These are phyloP conservation scores for Galerina sulciceps DNA, from an alignment of 768 basidiomycete species.

Conservation along the genomic window DNA sequence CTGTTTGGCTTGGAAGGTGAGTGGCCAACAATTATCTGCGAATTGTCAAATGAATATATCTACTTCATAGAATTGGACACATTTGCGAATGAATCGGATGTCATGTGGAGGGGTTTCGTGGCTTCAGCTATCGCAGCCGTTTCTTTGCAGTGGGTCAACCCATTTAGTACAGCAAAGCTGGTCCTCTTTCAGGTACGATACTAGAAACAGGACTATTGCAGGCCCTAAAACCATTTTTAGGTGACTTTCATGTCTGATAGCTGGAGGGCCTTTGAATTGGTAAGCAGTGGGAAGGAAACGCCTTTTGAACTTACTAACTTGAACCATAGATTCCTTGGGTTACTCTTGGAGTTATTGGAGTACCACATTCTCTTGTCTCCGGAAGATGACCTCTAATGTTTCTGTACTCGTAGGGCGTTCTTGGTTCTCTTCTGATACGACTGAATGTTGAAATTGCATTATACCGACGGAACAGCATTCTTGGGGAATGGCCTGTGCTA, in stretches of 20 bases:
- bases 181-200: slow-evolving; percentile 71
- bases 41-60: neutral
- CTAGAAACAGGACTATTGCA: neutral
- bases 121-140: slow-evolving; percentile 87
- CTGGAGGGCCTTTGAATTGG: slow-evolving; percentile 77
- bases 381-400: slow-evolving; percentile 5
- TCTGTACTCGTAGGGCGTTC: slow-evolving; percentile 49
- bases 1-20: slow-evolving; percentile 80
- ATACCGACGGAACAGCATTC: slow-evolving; percentile 57
- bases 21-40: neutral
- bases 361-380: slow-evolving; percentile 23
- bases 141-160: slow-evolving; percentile 83
- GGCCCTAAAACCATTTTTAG: slow-evolving; percentile 29
- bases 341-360: slow-evolving; percentile 63
- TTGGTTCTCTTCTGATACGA: slow-evolving; percentile 68
- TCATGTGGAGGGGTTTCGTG: slow-evolving; percentile 88
- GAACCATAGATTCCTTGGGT: slow-evolving; percentile 71
- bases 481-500: slow-evolving; percentile 64
- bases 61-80: slow-evolving; percentile 59
- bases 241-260: slow-evolving; percentile 61
- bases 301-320: neutral
- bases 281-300: slow-evolving; percentile 29
- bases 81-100: slow-evolving; percentile 73
- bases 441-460: slow-evolving; percentile 68
- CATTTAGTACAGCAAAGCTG: slow-evolving; percentile 84